Evolutionary conservation across 441 rosid genomes (phyloP).

Genomic region (Gossypium aridum): DNA sequence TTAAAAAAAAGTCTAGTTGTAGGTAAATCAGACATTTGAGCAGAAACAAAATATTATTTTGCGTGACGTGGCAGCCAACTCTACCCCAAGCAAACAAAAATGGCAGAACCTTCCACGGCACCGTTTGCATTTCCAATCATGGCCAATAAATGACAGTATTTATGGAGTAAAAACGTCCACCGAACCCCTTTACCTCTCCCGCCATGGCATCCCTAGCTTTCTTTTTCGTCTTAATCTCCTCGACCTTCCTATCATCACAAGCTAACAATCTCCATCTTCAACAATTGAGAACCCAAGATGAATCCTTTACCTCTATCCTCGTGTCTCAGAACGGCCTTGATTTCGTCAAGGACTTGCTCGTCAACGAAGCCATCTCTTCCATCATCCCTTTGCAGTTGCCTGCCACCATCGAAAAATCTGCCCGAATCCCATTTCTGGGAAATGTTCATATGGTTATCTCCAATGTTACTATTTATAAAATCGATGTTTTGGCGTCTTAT

Average conservation of each 20-base stretch:
- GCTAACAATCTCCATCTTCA: constrained; percentile 12
- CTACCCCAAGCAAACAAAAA: neutral
- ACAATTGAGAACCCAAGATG: constrained; percentile 23
- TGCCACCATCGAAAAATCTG: constrained; percentile 39
- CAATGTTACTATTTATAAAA: constrained; percentile 56
- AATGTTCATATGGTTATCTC: constrained; percentile 54
- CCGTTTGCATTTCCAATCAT: neutral
- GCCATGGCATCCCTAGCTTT: constrained; percentile 18
- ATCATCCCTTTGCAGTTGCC: constrained; percentile 63
- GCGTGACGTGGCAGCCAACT: neutral
- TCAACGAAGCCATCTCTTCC: constrained; percentile 61
- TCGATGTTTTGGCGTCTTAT: constrained; percentile 55
- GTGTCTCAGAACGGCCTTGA: constrained; percentile 81
- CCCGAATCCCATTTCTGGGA: constrained; percentile 67
- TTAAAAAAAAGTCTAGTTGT: no score
- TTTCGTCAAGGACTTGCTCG: constrained; percentile 69
- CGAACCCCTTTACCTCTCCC: neutral
- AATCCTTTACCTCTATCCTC: constrained; percentile 68
- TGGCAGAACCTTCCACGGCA: neutral
- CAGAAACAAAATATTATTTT: neutral
- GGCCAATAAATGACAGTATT: neutral
- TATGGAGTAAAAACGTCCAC: neutral
- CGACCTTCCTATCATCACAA: constrained; percentile 23
- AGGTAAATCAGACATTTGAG: no score
- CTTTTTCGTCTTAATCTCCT: constrained; percentile 25